Percentiles rank a stretch among this genome's conserved stretches.
Conservation (phyloP, 2,329 filamentous ascomycete genomes). For the Phialophora chinensis region DNA sequence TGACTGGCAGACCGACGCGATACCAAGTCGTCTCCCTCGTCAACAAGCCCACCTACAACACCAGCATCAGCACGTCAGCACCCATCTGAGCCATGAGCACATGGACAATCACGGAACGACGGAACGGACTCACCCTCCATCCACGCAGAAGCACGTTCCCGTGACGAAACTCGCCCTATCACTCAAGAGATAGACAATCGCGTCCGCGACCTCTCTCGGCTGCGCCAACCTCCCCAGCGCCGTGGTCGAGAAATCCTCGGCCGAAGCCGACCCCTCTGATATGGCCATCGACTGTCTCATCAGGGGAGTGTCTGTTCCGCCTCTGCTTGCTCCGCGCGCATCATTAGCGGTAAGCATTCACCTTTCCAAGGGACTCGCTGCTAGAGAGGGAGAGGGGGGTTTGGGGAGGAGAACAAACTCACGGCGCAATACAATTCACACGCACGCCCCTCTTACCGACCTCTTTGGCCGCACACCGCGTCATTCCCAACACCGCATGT, state of each 20-base stretch:
- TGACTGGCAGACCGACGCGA: too few relatives aligned
- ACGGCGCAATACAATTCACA: conserved; percentile 44
- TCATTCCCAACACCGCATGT: conserved; percentile 64
- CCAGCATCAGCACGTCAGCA: background rate
- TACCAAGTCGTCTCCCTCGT: background rate
- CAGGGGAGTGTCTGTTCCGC: conserved; percentile 28
- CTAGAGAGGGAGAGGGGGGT: background rate
- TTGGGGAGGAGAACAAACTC: conserved; percentile 10
- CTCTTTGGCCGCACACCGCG: conserved; percentile 49
- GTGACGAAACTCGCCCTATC: conserved; percentile 56
- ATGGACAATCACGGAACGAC: conserved; percentile 26
- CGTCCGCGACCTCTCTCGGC: conserved; percentile 47
- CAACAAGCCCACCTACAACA: background rate
- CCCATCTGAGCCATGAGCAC: background rate
- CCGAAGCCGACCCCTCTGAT: conserved; percentile 27
- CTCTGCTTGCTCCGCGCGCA: conserved; percentile 11
- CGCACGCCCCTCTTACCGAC: conserved; percentile 44
- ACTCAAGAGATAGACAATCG: conserved; percentile 56
- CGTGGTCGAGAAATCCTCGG: conserved; percentile 29
- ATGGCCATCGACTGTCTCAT: conserved; percentile 32
- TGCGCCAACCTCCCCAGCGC: conserved; percentile 28
- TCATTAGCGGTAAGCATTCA: conserved; percentile 10
- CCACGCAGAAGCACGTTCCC: conserved; percentile 52
- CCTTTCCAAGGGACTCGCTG: background rate
- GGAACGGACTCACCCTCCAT: conserved; percentile 51